phyloP scores from a whole-genome alignment of 2,329 filamentous ascomycete species.

The Penicillium sp. region DNA sequence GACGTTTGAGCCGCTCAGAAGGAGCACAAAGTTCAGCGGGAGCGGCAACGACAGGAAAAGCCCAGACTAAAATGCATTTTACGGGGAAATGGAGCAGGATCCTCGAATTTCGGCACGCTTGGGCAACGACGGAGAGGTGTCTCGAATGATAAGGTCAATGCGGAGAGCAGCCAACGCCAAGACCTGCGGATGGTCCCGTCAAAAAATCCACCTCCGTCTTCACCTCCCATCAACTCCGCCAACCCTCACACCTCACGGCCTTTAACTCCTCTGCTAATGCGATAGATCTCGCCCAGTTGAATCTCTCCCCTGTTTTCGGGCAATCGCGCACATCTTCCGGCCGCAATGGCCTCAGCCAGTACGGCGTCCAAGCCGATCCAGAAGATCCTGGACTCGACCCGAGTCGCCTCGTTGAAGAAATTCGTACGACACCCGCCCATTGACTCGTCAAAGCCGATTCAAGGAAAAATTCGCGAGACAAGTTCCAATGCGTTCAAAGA shows the following conservation, averaged over 20 bases:
- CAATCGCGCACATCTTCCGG: conserved; percentile 28
- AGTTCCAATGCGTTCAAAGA: conserved; percentile 50
- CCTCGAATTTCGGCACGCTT: background rate
- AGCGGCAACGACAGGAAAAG: background rate
- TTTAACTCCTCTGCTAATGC: conserved; percentile 24
- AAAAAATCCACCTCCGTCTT: conserved; percentile 41
- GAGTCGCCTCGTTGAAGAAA: conserved; percentile 42
- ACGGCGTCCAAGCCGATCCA: conserved; percentile 33
- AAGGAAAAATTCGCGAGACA: conserved; percentile 45
- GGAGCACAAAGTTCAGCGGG: conserved; percentile 5
- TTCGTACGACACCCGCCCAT: conserved; percentile 42
- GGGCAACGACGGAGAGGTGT: conserved; percentile 19
- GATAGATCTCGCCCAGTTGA: conserved; percentile 22
- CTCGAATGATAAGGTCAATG: conserved; percentile 28
- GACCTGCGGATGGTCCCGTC: conserved; percentile 33
- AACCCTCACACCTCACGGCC: conserved; percentile 2
- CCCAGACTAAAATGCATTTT: conserved; percentile 23
- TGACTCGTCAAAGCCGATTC: conserved; percentile 42
- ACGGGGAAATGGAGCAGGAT: background rate
- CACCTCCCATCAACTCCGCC: conserved; percentile 22
- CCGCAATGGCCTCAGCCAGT: conserved; percentile 42
- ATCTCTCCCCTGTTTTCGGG: conserved; percentile 9
- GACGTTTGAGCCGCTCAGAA: conserved; percentile 1
- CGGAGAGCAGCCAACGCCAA: conserved; percentile 32
- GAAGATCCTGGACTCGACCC: conserved; percentile 46